Base-by-base conservation (phyloP, 1,284 basidiomycete genomes). In the Veloboletus limbatus region DNA sequence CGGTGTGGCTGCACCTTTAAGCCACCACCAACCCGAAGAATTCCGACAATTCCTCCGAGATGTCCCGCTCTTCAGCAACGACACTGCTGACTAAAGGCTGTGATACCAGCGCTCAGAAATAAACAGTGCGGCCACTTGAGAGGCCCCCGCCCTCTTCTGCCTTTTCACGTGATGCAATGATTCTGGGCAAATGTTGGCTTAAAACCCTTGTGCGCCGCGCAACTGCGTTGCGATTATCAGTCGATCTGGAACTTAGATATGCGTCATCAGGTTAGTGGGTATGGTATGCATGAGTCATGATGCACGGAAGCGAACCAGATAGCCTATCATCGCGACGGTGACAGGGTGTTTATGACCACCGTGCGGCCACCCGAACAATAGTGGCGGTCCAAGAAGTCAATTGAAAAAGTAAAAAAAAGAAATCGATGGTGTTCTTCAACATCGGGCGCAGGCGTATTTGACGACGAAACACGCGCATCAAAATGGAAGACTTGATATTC, bases 391-490 rank as follows among this genome's bases (percentile, higher is more conserved):
- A 35, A 33, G 52, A 49, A 48, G 33, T 39, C 55, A 48, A 58
- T 56, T 51, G 43, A 50, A 50, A 42, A 39, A 40, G 27, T 51
- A 42, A 50, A 50, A 42, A 39, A 40, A 30, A 32, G 22, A 38
- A 40, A 57, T 49, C 48, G 40, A 49, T 53, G 52, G 40, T 39
- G 43, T 45, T 42, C 44, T 56, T 60, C 30, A 32, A 56, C 45
- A 65, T 62, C 63, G 59, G 62, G 43, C 62, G 62, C 48, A 64
- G 60, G 59, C 39, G 44, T 34, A 63, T 63, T 62, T 63, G 57
- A 63, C 46, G 49, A 62, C 49, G 38, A 34, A 57, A 65, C 62
- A 63, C 66, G 62, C 62, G 64, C 66, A 63, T 63, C 62, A 63
- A 33, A 63, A 63, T 63, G 62, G 62, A 63, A 68, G 63, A 50